A percentile compares a stretch with the other conserved stretches of the same genome.
These are phyloP conservation scores for Candida palmyrensis DNA, from an alignment of 805 yeast genomes.

Conservation along the genomic window DNA sequence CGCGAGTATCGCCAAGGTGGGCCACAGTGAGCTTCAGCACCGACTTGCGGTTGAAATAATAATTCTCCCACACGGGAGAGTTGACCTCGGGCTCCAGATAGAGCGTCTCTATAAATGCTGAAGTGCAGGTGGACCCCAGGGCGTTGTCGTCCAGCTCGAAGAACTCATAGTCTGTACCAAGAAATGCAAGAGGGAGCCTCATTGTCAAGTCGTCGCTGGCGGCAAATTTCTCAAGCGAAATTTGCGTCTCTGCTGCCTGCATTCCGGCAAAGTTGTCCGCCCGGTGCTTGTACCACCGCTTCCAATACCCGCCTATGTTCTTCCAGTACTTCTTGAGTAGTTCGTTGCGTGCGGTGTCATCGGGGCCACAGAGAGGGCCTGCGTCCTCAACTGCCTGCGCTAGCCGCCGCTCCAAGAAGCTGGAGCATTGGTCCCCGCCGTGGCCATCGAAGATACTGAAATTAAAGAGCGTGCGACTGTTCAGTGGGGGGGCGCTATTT, in stretches of 20 bases:
- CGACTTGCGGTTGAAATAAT: conserved; percentile 63
- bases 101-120: conserved; percentile 52
- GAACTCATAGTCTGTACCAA: conserved; percentile 62
- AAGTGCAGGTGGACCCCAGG: conserved; percentile 72
- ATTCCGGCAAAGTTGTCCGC: conserved; percentile 23
- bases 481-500: conserved; percentile 2
- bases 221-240: conserved; percentile 11
- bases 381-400: conserved; percentile 47
- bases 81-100: conserved; percentile 23
- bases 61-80: conserved; percentile 27
- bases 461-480: conserved; percentile 46
- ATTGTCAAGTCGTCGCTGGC: conserved; percentile 42
- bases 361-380: conserved; percentile 18
- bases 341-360: conserved; percentile 27
- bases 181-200: conserved; percentile 59
- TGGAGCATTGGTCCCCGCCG: conserved; percentile 78
- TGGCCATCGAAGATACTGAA: conserved; percentile 90
- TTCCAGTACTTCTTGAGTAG: conserved; percentile 51
- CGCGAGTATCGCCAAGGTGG: conserved; percentile 91
- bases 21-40: conserved; percentile 69
- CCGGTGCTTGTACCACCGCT: conserved; percentile 56
- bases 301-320: conserved; percentile 82
- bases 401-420: conserved; percentile 51
- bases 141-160: conserved; percentile 32
- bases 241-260: conserved; percentile 14